Evolutionary conservation across 2,329 filamentous ascomycete species (phyloP).

Genomic region (Beauveria sp.): DNA sequence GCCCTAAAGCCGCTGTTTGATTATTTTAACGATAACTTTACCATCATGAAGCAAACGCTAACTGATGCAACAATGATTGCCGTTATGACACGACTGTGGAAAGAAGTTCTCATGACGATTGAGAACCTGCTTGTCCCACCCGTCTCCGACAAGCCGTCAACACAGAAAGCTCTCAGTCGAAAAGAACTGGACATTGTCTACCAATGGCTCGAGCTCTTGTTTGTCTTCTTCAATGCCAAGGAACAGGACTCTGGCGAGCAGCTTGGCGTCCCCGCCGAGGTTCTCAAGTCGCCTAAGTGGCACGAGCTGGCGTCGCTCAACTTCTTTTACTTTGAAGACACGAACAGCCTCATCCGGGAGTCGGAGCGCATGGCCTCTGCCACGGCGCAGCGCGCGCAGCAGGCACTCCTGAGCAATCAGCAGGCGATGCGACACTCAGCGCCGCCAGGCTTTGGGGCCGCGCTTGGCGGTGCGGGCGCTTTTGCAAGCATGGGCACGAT

Average conservation of each 20-base stretch:
- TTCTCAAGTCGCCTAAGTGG: constrained; percentile 95
- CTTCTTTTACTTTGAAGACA: constrained; percentile 97
- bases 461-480: constrained; percentile 25
- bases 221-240: constrained; percentile 89
- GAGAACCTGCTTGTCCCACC: constrained; percentile 87
- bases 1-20: constrained; percentile 78
- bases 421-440: constrained; percentile 60
- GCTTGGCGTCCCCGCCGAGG: constrained; percentile 80
- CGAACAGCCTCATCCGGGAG: constrained; percentile 85
- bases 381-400: constrained; percentile 66
- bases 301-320: constrained; percentile 93
- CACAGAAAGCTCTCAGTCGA: constrained; percentile 73
- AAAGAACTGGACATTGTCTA: constrained; percentile 93
- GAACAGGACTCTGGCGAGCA: constrained; percentile 76
- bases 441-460: constrained; percentile 40
- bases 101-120: constrained; percentile 88
- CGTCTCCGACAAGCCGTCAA: constrained; percentile 86
- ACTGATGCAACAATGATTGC: constrained; percentile 96
- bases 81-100: constrained; percentile 97
- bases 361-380: constrained; percentile 92
- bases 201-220: constrained; percentile 83
- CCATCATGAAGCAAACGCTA: constrained; percentile 95
- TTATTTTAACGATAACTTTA: constrained; percentile 98
- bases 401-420: constrained; percentile 47
- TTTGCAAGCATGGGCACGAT: constrained; percentile 65